These are phyloP conservation scores for Thielaviopsis musarum DNA, from an alignment of 2,329 filamentous ascomycete species.

Conservation along the genomic window DNA sequence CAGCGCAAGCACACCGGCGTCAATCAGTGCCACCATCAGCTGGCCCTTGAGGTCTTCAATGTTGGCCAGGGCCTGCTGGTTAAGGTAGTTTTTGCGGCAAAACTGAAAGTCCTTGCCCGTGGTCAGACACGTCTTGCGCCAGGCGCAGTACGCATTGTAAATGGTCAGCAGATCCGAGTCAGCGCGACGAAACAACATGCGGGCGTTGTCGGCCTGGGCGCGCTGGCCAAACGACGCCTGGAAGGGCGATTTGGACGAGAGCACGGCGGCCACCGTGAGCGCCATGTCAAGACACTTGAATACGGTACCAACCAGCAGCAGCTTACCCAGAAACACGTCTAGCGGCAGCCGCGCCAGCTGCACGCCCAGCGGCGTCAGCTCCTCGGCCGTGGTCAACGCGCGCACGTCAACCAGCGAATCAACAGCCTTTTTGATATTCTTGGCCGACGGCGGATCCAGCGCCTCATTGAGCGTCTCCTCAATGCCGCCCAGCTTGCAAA, in stretches of 20 bases:
- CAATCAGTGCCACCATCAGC: slow-evolving; percentile 66
- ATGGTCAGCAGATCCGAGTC: slow-evolving; percentile 86
- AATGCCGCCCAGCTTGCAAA: slow-evolving; percentile 87
- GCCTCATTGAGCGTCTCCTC: slow-evolving; percentile 79
- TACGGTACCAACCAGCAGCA: slow-evolving; percentile 70
- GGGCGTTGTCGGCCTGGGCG: slow-evolving; percentile 63
- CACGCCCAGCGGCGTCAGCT: slow-evolving; percentile 69
- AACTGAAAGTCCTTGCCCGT: slow-evolving; percentile 67
- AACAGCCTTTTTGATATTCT: slow-evolving; percentile 84
- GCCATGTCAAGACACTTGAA: slow-evolving; percentile 87
- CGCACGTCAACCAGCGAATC: slow-evolving; percentile 88
- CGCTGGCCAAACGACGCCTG: slow-evolving; percentile 71
- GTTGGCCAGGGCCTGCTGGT: slow-evolving; percentile 69
- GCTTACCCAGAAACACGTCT: slow-evolving; percentile 87
- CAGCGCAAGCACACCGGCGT: slow-evolving; percentile 67
- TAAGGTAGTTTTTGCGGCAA: slow-evolving; percentile 88
- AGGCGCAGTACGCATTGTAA: slow-evolving; percentile 83
- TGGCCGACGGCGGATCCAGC: slow-evolving; percentile 74
- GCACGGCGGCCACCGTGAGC: slow-evolving; percentile 77
- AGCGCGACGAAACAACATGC: slow-evolving; percentile 62
- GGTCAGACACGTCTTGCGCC: slow-evolving; percentile 66
- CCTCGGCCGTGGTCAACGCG: slow-evolving; percentile 65
- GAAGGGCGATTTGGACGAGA: slow-evolving; percentile 92
- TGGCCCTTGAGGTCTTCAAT: slow-evolving; percentile 95
- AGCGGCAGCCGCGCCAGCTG: slow-evolving; percentile 80